Evolutionary conservation across 2,329 filamentous ascomycete genomes (phyloP), one percentile per base, ranked within the genome.

Genomic region (Dactylellina parvicollis): DNA sequence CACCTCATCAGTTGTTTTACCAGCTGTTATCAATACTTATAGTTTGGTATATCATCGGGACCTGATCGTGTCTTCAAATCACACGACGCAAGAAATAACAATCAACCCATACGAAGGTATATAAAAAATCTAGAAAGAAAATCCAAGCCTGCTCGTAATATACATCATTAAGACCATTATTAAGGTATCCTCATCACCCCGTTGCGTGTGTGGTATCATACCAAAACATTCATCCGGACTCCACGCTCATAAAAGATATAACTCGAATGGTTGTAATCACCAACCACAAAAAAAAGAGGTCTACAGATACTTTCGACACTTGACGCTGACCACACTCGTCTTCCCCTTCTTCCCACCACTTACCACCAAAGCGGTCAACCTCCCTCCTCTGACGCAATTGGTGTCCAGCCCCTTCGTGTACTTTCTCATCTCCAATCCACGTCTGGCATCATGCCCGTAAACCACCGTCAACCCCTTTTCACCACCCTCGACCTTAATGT

Each of bases 371-470:
- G 91, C 93, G 0, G 90, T 92, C 75, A 99, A 82, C 75, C 87
- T 84, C 0, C 88, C 88, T 9, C 92, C 93, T 75, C 86, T 86
- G 2, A 92, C 88, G 79, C 95, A 98, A 0, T 88, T 89, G 0
- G 90, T 91, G 80, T 98, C 95, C 49, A 98, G 83, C 0, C 95
- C 95, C 78, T 92, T 91, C 2, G 89, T 91, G 80, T 91, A 96
- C 52, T 85, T 84, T 54, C 86, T 80, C 16, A 90, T 81, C 78
- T 86, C 85, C 24, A 96, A 85, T 0, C 92, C 92, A 1, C 82
- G 82, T 77, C 89, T 88, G 20, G 92, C 87, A 79, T 97, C 92
- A 79, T 98, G 94, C 3, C 93, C 93, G 80, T 96, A 97, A 66
- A 96, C 85, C 40, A 96, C 89, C 0, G 90, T 92, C 40, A 83